Percentiles rank a stretch among this genome's conserved stretches.
Conservation (phyloP, 768 basidiomycete genomes). For the Gloeopeniophorella convolvens region DNA sequence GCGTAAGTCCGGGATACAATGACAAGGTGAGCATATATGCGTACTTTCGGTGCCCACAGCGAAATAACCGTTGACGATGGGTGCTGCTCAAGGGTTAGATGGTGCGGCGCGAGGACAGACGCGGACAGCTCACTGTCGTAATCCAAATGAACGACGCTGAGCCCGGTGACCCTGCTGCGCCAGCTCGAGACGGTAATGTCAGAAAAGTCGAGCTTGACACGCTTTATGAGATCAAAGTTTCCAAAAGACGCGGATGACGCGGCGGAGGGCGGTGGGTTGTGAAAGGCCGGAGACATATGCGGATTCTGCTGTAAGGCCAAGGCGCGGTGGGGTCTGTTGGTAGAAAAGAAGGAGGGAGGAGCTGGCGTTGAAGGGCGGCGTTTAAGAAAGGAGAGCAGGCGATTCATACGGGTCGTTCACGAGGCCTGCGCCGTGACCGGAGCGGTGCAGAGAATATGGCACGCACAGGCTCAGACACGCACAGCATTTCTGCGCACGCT, state of each 20-base stretch:
- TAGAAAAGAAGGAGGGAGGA: conserved; percentile 6
- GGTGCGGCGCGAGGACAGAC: conserved; percentile 1
- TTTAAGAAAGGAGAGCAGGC: conserved; percentile 10
- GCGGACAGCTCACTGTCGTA: conserved; percentile 61
- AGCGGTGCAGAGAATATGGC: too few relatives aligned
- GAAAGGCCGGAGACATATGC: conserved; percentile 11
- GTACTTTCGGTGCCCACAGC: conserved; percentile 85
- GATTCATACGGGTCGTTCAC: conserved; percentile 4
- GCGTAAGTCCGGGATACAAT: background rate
- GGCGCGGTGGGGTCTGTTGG: background rate
- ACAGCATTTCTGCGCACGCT: too few relatives aligned
- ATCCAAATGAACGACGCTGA: conserved; percentile 85
- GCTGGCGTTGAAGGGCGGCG: conserved; percentile 1
- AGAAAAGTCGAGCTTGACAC: conserved; percentile 69
- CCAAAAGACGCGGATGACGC: conserved; percentile 39
- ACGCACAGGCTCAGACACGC: too few relatives aligned
- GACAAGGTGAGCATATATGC: conserved; percentile 23
- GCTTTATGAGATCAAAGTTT: conserved; percentile 79
- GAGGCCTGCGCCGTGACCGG: too few relatives aligned
- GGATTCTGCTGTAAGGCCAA: background rate
- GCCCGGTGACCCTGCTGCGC: conserved; percentile 80
- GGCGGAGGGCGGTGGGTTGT: background rate
- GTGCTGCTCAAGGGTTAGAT: conserved; percentile 42
- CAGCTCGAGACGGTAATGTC: conserved; percentile 84
- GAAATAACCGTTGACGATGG: conserved; percentile 88